Conservation (phyloP, 2,329 filamentous ascomycete species). For the Cladosporium phlei region DNA sequence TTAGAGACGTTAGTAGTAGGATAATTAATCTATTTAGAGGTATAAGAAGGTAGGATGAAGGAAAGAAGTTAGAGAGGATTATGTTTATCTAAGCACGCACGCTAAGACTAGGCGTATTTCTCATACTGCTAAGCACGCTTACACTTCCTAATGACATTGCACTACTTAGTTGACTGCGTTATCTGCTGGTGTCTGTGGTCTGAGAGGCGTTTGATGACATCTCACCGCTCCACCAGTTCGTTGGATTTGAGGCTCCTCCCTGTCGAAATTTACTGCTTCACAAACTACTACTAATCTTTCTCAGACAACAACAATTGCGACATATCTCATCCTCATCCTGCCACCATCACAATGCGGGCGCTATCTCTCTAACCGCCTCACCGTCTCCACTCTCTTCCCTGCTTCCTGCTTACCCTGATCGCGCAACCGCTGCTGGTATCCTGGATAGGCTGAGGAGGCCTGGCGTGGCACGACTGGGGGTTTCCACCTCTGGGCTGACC, state of each 20-base stretch:
- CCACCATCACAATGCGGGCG: conserved; percentile 1
- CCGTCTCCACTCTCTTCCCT: conserved; percentile 5
- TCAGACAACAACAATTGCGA: conserved; percentile 6
- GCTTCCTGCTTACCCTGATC: conserved; percentile 2
- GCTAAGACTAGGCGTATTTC: too few relatives aligned
- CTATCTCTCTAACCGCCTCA: conserved; percentile 10
- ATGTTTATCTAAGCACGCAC: too few relatives aligned
- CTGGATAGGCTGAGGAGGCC: too few relatives aligned
- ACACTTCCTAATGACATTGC: too few relatives aligned
- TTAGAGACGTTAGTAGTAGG: too few relatives aligned
- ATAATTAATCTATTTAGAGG: too few relatives aligned
- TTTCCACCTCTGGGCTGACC: neutral
- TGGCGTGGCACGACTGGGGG: neutral
- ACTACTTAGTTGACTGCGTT: too few relatives aligned
- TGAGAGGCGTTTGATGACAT: too few relatives aligned
- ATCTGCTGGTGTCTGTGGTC: neutral
- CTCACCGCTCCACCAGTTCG: neutral
- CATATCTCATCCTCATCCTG: neutral
- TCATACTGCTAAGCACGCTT: too few relatives aligned
- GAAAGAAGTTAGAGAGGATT: too few relatives aligned
- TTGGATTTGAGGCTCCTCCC: neutral
- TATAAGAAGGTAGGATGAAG: too few relatives aligned
- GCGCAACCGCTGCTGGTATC: neutral
- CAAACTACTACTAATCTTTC: too few relatives aligned
- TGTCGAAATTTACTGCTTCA: neutral